Percentiles rank a stretch among this genome's conserved stretches.
Conservation (phyloP, 345 rosid genomes). For the Pistacia vera region DNA sequence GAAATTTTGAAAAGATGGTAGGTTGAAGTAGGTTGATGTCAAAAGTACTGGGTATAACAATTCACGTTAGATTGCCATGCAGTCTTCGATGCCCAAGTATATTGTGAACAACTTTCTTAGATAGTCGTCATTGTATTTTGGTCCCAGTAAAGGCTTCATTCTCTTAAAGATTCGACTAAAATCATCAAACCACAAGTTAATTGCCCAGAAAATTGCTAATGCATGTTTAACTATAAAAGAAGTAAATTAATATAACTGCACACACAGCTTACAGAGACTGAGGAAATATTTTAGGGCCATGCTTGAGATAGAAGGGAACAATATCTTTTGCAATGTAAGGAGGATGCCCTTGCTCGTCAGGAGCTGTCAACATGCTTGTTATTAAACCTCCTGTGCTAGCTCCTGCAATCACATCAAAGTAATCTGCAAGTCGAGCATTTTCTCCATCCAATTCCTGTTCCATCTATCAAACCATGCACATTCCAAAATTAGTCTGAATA, state of each 20-base stretch:
- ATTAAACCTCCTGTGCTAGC: conserved; percentile 26
- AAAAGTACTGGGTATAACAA: too few relatives aligned
- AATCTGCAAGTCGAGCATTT: conserved; percentile 17
- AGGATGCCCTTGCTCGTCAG: conserved; percentile 19
- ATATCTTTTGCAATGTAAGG: conserved; percentile 17
- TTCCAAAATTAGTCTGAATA: background rate
- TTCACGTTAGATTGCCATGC: too few relatives aligned
- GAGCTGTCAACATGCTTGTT: conserved; percentile 18
- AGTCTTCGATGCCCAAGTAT: too few relatives aligned
- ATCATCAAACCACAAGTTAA: background rate
- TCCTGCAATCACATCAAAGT: conserved; percentile 25
- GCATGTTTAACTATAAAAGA: background rate
- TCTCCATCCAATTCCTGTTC: conserved; percentile 24
- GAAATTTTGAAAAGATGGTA: conserved; percentile 20
- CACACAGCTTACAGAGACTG: conserved; percentile 6
- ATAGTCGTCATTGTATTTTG: conserved; percentile 23
- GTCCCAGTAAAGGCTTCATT: conserved; percentile 12
- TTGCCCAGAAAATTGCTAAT: background rate
- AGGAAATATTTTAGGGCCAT: conserved; percentile 20
- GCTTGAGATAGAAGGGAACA: conserved; percentile 21
- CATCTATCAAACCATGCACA: background rate
- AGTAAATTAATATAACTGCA: background rate
- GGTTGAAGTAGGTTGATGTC: too few relatives aligned
- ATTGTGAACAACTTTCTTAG: background rate
- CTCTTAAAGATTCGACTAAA: background rate